These are phyloP conservation scores for Saccharomycopsis babjevae DNA, from an alignment of 805 yeast species.

Conservation along the genomic window DNA sequence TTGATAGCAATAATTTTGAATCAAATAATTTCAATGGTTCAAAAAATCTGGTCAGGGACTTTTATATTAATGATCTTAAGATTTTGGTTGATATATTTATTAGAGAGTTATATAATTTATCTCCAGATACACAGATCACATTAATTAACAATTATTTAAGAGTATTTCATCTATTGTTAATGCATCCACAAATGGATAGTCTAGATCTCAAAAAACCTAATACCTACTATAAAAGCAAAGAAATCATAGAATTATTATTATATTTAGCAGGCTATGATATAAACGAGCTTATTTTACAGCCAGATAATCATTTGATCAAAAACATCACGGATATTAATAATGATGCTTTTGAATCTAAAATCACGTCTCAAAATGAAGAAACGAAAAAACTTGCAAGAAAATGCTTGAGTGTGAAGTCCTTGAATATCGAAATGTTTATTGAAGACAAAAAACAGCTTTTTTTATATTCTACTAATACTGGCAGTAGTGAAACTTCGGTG, in stretches of 20 bases:
- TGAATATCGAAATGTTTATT: slow-evolving; percentile 13
- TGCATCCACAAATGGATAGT: slow-evolving; percentile 34
- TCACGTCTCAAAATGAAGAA: background rate
- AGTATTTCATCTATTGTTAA: slow-evolving; percentile 40
- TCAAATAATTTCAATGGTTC: background rate
- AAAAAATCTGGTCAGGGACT: slow-evolving; percentile 14
- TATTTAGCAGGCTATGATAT: slow-evolving; percentile 14
- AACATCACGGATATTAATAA: background rate
- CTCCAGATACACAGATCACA: slow-evolving; percentile 29
- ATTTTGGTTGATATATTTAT: slow-evolving; percentile 49
- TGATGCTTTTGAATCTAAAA: background rate
- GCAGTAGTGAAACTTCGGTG: background rate
- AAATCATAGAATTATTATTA: slow-evolving; percentile 13
- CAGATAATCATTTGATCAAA: slow-evolving; percentile 5
- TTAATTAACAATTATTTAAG: slow-evolving; percentile 39
- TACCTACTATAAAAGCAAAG: slow-evolving; percentile 13
- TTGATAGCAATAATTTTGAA: background rate
- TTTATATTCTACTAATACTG: background rate
- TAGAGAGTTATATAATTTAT: slow-evolving; percentile 42
- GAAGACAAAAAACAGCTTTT: background rate
- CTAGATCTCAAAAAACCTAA: slow-evolving; percentile 3
- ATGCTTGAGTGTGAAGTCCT: slow-evolving; percentile 14
- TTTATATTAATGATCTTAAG: slow-evolving; percentile 46
- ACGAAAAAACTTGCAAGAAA: slow-evolving; percentile 15
- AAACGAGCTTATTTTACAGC: slow-evolving; percentile 2